Evolutionary conservation across 352 stramenopile species (phyloP), one percentile per base, ranked within the genome.

Genomic region (Globisporangium parvum): DNA sequence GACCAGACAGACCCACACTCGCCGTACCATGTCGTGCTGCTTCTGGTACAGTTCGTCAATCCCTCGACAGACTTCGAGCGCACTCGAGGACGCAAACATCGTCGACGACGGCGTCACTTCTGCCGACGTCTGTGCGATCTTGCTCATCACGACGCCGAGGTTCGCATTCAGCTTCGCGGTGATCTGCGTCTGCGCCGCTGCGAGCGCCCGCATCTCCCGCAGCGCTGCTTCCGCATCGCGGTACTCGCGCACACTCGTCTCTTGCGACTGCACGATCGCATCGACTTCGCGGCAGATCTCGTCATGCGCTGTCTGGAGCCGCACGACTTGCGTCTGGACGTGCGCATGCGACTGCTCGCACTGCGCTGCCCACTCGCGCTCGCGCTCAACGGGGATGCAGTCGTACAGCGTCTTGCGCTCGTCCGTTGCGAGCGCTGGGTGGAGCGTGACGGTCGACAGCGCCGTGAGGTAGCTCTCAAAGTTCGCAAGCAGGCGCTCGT

Each of bases 71-170:
- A 90, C 74, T 55, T 95, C 85, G 15, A 95, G 64, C 39, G 80
- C 77, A 40, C 73, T 80, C 3, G 80, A 82, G 0, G 85, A 95
- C 20, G 80, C 81, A 54, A 88, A 80, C 82, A 95, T 89, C n/a
- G 67, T 74, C 53, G 77, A 85, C 57, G 66, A 78, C 48, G 68
- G 66, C 26, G 65, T 71, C 51, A 74, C 69, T 47, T 85, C 73
- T 2, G 66, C 69, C 23, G 75, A 84, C 35, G 73, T 85, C 28
- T 87, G 77, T 15, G 84, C 67, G 41, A 95, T 87, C 49, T 80
- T 85, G 26, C 66, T 73, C 31, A 79, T 71, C 14, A 93, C 78
- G 28, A 78, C 74, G 35, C 70, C 73, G 39, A 93, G 61, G 56
- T 91, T 92, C 8, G 68, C 65, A 28, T 71, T 72, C 54, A 95